Evolutionary conservation across 371 early-diverging fungal genomes (phyloP).

Genomic region (Quaeritorhiza haematococci): DNA sequence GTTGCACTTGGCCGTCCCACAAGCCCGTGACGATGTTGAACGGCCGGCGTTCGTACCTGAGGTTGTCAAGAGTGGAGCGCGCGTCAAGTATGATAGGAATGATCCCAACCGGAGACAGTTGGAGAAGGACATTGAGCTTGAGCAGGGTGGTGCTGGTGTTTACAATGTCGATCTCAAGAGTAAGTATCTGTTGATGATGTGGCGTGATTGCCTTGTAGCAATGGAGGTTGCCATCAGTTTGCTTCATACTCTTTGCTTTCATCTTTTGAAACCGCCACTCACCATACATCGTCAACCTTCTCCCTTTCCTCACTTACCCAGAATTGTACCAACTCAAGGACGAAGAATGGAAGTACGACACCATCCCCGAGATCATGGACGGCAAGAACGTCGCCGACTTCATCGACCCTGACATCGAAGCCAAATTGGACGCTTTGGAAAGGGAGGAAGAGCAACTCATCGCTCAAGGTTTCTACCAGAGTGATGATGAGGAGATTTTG

Average conservation of each 20-base stretch:
- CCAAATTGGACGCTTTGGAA: constrained; percentile 91
- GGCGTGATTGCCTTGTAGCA: neutral
- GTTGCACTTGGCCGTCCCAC: constrained; percentile 88
- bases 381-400: constrained; percentile 99
- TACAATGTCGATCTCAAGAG: constrained; percentile 89
- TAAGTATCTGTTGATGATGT: constrained; percentile 11
- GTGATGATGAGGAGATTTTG: constrained; percentile 17
- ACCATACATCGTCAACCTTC: neutral
- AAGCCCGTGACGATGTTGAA: constrained; percentile 73
- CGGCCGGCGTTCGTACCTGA: constrained; percentile 87
- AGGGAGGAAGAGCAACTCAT: constrained; percentile 92
- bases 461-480: constrained; percentile 89
- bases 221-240: neutral
- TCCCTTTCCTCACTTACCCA: neutral
- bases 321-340: constrained; percentile 68
- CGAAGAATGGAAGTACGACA: constrained; percentile 96
- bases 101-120: constrained; percentile 81
- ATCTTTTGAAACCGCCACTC: too few relatives aligned
- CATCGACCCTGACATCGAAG: constrained; percentile 96
- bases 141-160: constrained; percentile 94
- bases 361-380: constrained; percentile 98
- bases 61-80: constrained; percentile 49
- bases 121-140: constrained; percentile 86
- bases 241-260: too few relatives aligned
- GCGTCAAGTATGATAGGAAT: constrained; percentile 68